These are phyloP conservation scores for Phlegmacium glaucopus DNA, from an alignment of 768 basidiomycete genomes.

Conservation along the genomic window DNA sequence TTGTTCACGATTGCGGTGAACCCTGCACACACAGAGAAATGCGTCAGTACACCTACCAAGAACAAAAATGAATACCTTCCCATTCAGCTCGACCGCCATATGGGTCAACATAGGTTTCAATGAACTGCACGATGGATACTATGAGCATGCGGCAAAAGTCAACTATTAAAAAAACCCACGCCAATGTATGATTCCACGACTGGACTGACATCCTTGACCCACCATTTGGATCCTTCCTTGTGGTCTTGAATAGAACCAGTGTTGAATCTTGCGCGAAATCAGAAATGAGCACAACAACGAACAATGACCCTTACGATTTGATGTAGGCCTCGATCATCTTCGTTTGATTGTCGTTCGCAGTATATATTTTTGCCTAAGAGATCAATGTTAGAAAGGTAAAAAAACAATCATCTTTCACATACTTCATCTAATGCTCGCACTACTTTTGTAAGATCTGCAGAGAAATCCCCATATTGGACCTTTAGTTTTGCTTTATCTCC, in stretches of 20 bases:
- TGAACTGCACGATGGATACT: slow-evolving; percentile 38
- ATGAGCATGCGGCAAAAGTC: background rate
- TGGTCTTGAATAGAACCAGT: slow-evolving; percentile 80
- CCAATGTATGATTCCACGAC: slow-evolving; percentile 89
- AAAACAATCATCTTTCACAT: background rate
- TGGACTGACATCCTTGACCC: slow-evolving; percentile 87
- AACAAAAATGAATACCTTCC: slow-evolving; percentile 55
- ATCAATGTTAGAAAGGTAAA: background rate
- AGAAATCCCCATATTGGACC: slow-evolving; percentile 76
- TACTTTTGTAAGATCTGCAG: slow-evolving; percentile 49
- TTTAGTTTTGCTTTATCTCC: slow-evolving; percentile 48
- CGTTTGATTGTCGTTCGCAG: slow-evolving; percentile 68
- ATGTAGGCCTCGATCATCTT: slow-evolving; percentile 79
- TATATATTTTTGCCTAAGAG: slow-evolving; percentile 67
- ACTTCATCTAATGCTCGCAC: slow-evolving; percentile 61
- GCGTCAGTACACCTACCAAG: background rate
- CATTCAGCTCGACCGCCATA: slow-evolving; percentile 91
- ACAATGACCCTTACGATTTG: slow-evolving; percentile 51
- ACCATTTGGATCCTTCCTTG: slow-evolving; percentile 70
- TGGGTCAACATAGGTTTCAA: slow-evolving; percentile 87
- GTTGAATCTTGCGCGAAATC: slow-evolving; percentile 49
- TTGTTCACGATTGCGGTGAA: slow-evolving; percentile 91
- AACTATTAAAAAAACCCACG: slow-evolving; percentile 24
- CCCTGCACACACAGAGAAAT: slow-evolving; percentile 39
- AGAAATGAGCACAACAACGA: background rate